Percentiles rank a stretch among this genome's conserved stretches.
These are phyloP conservation scores for Dendrobium nobile DNA, from an alignment of 106 monocot species.

Conservation along the genomic window DNA sequence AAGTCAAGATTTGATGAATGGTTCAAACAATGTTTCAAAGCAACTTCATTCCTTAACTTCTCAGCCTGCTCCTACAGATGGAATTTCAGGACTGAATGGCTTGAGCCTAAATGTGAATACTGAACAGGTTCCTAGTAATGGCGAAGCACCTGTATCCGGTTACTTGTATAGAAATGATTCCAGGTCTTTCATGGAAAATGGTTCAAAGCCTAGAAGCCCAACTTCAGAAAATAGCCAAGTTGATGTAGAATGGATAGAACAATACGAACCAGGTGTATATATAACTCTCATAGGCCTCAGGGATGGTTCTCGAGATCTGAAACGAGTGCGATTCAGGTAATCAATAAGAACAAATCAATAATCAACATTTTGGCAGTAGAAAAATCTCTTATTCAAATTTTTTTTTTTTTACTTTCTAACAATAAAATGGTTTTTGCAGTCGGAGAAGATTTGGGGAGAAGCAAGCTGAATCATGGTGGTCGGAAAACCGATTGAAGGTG, in stretches of 20 bases:
- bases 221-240: slow-evolving; percentile 36
- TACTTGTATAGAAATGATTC: slow-evolving; percentile 21
- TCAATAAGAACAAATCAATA: neutral
- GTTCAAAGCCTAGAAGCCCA: slow-evolving; percentile 28
- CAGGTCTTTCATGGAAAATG: slow-evolving; percentile 24
- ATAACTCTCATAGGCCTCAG: slow-evolving; percentile 77
- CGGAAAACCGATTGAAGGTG: slow-evolving; percentile 68
- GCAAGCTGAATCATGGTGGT: slow-evolving; percentile 95
- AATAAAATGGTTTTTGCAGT: slow-evolving; percentile 19
- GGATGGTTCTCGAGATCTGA: slow-evolving; percentile 88
- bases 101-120: slow-evolving; percentile 12
- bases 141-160: slow-evolving; percentile 14
- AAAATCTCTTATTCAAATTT: too few species aligned
- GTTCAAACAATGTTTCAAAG: slow-evolving; percentile 5
- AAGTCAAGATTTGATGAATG: slow-evolving; percentile 12
- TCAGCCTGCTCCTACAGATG: slow-evolving; percentile 14
- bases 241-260: slow-evolving; percentile 95
- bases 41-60: neutral
- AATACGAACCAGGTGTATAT: slow-evolving; percentile 94
- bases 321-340: slow-evolving; percentile 97
- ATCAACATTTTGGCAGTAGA: too few species aligned
- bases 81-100: slow-evolving; percentile 16
- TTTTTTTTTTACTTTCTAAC: neutral
- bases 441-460: slow-evolving; percentile 91
- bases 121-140: slow-evolving; percentile 9